Percentiles rank a stretch among this genome's conserved stretches.
Conservation (phyloP, 2,329 filamentous ascomycete genomes). For the Ophioceras dolichostomum region DNA sequence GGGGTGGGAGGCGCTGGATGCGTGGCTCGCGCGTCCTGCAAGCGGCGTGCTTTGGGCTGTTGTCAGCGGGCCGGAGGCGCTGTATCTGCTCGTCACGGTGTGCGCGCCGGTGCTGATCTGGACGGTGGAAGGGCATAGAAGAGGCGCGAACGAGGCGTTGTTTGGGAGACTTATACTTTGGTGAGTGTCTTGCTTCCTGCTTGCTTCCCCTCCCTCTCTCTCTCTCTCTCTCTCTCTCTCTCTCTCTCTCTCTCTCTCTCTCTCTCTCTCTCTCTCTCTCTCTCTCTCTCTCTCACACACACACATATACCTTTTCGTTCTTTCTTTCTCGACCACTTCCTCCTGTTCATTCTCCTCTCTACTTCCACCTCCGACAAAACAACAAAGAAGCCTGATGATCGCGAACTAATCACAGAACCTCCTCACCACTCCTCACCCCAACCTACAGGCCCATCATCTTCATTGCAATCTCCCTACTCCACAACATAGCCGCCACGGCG, state of each 20-base stretch:
- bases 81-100: constrained; percentile 5
- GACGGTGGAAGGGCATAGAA: constrained; percentile 7
- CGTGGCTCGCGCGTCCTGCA: not conserved
- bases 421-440: too few species aligned
- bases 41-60: too few species aligned
- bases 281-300: too few species aligned
- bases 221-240: too few species aligned
- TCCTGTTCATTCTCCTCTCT: not conserved
- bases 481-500: not conserved
- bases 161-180: not conserved
- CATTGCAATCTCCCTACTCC: not conserved
- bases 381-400: too few species aligned
- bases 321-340: too few species aligned
- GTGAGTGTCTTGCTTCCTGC: not conserved
- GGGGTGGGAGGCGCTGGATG: not conserved
- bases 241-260: too few species aligned
- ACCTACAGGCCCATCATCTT: constrained; percentile 1
- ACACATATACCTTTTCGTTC: too few species aligned
- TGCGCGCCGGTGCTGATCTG: constrained; percentile 5
- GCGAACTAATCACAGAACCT: too few species aligned
- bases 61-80: not conserved
- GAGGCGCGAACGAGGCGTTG: constrained; percentile 2
- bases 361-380: not conserved
- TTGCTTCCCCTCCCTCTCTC: too few species aligned
- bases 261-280: too few species aligned